Base-by-base conservation (phyloP, 2,329 filamentous ascomycete species). In the Venturiaceae sp. region DNA sequence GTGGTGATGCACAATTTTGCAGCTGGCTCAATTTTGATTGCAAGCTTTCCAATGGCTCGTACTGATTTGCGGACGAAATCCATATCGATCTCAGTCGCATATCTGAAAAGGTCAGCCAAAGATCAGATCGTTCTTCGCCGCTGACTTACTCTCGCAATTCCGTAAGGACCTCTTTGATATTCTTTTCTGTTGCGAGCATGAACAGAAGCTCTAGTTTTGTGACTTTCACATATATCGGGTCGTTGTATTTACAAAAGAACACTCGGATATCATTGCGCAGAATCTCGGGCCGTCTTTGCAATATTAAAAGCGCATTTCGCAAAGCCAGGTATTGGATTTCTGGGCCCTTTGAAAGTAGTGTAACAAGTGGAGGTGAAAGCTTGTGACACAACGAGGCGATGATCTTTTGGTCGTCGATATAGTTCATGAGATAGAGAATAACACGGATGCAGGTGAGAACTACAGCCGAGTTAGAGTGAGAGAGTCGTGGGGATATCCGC, bases 191-290 rank as follows among this genome's bases (percentile, higher is more conserved):
- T 7, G 94, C 94, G 61, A 99, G 82, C 94, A 97, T 99, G 74
- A 99, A 99, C 64, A 99, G 97, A 65, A 99, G 82, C 74, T 99
- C 94, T 54, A 99, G 81, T 74, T 99, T 99, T 16, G 94, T 99
- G 55, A 99, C 94, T 74, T 99, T 99, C 75, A 99, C 94, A 71
- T 97, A 99, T 63, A 99, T 99, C 0, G 94, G 94, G 69, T 99
- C 94, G 71, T 99, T 99, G 75, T 99, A 99, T 79, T 99, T 99
- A 84, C 94, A 99, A 75, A 99, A 99, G 76, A 99, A 99, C 33
- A 99, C 94, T 52, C 94, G 85, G 62, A 99, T 97, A 72, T 99
- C 94, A 72, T 96, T 97, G 63, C 91, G 84, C 57, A 99, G 75
- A 8, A 99, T 92, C 67, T 97, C 94, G 0, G 94, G 94, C 58